These are phyloP conservation scores for Carex kokanica DNA, from an alignment of 176 grass and related monocot genomes.

Conservation along the genomic window DNA sequence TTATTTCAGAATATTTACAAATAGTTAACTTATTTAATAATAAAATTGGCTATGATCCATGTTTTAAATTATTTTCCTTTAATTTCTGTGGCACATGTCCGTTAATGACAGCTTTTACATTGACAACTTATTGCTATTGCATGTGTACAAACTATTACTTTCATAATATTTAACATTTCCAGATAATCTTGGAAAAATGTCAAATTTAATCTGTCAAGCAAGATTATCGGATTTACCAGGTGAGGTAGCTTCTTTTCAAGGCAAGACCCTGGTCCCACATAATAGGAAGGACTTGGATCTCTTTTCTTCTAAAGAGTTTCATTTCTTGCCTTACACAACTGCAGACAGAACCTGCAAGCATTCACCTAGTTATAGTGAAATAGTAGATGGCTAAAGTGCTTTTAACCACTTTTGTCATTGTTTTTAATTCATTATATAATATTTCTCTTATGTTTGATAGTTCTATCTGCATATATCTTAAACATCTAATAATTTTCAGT, in stretches of 20 bases:
- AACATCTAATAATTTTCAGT: neutral
- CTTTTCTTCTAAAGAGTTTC: conserved; percentile 55
- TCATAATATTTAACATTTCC: neutral
- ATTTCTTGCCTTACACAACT: conserved; percentile 74
- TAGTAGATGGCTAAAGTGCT: conserved; percentile 34
- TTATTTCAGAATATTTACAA: neutral
- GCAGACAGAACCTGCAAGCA: conserved; percentile 96
- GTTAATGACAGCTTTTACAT: neutral
- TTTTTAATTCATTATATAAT: conserved; percentile 5
- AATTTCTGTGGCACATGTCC: neutral
- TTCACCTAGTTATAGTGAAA: conserved; percentile 62
- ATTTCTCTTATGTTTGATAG: neutral
- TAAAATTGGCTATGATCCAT: neutral
- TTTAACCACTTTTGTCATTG: conserved; percentile 18
- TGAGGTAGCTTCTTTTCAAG: conserved; percentile 59
- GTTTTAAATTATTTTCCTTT: neutral
- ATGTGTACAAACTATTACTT: conserved; percentile 12
- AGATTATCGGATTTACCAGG: conserved; percentile 67
- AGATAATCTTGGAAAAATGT: conserved; percentile 17
- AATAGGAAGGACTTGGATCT: conserved; percentile 61
- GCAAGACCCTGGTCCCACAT: conserved; percentile 74
- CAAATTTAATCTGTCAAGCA: conserved; percentile 25
- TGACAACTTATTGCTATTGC: neutral
- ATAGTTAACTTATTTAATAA: neutral
- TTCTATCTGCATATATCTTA: neutral